Evolutionary conservation across 176 grass and related monocot species (phyloP), one percentile per base, ranked within the genome.

Genomic region (Tuctoria greenei): DNA sequence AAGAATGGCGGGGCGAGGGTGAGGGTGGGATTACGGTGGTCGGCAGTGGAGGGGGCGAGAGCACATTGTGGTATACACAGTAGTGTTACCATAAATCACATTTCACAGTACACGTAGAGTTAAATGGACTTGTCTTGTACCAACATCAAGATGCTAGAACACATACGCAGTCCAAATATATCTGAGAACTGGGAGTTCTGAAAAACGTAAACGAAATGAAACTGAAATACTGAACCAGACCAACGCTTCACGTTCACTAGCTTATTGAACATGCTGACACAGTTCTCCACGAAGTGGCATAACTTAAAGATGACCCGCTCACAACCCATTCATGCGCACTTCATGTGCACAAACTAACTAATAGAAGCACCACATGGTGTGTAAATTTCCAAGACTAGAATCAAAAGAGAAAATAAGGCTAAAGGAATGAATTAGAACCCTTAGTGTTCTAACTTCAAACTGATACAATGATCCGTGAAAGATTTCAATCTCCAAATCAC

Each of bases 401-500:
- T 15, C n/a, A 50, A 64, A 61, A 77, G 47, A 64, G 52, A 47
- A 39, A 81, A 83, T 23, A 75, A 87, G 44, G 51, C 74, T 64
- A 69, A 68, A 51, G 58, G 73, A 90, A 82, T 64, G 72, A 85
- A 91, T 82, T 71, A 71, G 18, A 77, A 86, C 59, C 38, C 38
- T 70, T 60, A 21, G 31, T n/a, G 20, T 64, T 74, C 73, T 68
- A 74, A 61, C 34, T 46, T 74, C 62, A 68, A 69, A 73, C 58
- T 45, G 40, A 64, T 73, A 79, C 75, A 82, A 73, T 62, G 88
- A 88, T 80, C 57, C 58, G 74, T 51, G 75, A 52, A 77, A 85
- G 37, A 61, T 79, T 78, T 86, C 75, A 81, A 64, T 38, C 75
- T 88, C 46, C 27, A 27, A 72, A 73, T 73, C 81, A 93, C 93